These are phyloP conservation scores for Salix udensis DNA, from an alignment of 345 rosid genomes.

Conservation along the genomic window DNA sequence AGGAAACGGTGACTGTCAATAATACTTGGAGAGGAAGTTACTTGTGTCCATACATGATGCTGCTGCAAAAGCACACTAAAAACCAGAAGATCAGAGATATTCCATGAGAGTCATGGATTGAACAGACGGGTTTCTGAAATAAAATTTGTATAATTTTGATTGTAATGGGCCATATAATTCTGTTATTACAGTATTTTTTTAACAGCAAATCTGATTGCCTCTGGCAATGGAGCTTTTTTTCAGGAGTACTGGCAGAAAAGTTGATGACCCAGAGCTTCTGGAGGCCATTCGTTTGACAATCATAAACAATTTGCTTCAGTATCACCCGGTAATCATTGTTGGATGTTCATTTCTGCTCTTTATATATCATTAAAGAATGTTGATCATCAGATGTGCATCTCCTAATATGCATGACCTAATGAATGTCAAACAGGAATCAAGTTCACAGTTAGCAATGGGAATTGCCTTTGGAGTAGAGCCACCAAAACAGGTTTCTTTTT, in stretches of 20 bases:
- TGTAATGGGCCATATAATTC: neutral
- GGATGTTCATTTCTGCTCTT: conserved; percentile 10
- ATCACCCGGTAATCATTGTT: conserved; percentile 69
- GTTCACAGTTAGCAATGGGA: conserved; percentile 96
- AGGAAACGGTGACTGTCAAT: neutral
- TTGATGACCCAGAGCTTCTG: conserved; percentile 89
- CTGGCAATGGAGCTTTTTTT: conserved; percentile 18
- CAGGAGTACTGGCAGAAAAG: conserved; percentile 90
- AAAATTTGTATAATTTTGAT: neutral
- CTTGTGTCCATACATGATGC: neutral
- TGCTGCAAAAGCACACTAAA: neutral
- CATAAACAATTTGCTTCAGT: conserved; percentile 81
- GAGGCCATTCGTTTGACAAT: conserved; percentile 96
- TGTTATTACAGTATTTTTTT: conserved; percentile 1
- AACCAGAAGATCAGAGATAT: neutral
- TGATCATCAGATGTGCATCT: neutral
- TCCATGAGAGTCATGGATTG: neutral
- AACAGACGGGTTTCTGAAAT: neutral
- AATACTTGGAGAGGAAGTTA: neutral
- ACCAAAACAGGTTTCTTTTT: conserved; percentile 51
- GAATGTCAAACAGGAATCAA: conserved; percentile 71
- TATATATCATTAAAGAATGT: neutral
- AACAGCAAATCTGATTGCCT: conserved; percentile 3
- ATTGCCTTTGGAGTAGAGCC: conserved; percentile 83
- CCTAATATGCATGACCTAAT: conserved; percentile 7